These are phyloP conservation scores for Gonium pectorale DNA, from an alignment of 139 green algal genomes.

Conservation along the genomic window DNA sequence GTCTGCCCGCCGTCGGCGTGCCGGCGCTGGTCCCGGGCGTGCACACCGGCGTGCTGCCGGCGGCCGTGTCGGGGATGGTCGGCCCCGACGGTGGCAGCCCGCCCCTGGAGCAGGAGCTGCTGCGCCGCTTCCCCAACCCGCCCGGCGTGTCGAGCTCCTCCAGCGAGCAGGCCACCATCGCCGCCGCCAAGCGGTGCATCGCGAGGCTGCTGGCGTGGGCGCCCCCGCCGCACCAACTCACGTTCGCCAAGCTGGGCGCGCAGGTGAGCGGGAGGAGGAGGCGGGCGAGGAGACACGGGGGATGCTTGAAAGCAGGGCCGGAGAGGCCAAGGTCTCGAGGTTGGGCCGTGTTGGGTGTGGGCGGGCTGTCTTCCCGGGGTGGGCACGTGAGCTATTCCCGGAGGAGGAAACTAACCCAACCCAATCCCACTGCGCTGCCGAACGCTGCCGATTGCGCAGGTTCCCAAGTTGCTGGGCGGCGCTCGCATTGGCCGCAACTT, in stretches of 20 bases:
- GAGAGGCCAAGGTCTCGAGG: no score
- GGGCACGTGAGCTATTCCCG: no score
- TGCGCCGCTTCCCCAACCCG: constrained; percentile 13
- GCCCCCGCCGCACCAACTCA: constrained; percentile 41
- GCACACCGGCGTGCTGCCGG: no score
- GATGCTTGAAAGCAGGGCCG: no score
- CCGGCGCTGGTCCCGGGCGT: no score
- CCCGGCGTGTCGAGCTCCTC: neutral
- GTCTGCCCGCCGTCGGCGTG: no score
- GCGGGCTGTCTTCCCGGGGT: no score
- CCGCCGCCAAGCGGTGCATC: constrained; percentile 39
- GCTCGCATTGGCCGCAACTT: constrained; percentile 37
- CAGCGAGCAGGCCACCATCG: constrained; percentile 27
- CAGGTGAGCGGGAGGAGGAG: constrained; percentile 22
- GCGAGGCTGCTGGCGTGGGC: constrained; percentile 41
- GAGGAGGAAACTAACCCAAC: no score
- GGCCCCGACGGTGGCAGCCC: neutral
- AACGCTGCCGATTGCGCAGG: no score
- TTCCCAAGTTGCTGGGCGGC: constrained; percentile 36
- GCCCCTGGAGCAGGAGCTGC: constrained; percentile 36
- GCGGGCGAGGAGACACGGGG: no score
- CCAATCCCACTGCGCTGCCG: neutral
- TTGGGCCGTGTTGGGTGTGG: no score
- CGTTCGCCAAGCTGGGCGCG: constrained; percentile 41
- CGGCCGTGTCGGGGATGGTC: neutral